Percentiles rank a stretch among this genome's conserved stretches.
phyloP scores from a whole-genome alignment of 2,329 filamentous ascomycete species.

The Talaromyces piceae region DNA sequence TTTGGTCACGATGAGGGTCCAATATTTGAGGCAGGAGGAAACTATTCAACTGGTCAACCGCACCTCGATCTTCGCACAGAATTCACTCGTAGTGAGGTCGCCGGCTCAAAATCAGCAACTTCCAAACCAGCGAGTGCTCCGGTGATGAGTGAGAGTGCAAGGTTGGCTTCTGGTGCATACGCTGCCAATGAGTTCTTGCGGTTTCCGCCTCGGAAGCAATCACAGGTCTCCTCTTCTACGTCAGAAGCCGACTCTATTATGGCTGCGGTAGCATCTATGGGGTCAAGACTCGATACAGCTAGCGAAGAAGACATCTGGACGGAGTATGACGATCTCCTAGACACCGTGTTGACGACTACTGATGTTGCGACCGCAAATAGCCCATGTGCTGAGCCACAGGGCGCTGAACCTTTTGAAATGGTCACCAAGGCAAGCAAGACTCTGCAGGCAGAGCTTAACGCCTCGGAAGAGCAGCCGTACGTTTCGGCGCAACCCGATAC shows the following conservation, averaged over 20 bases:
- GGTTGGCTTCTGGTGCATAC: conserved; percentile 32
- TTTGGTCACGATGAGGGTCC: conserved; percentile 51
- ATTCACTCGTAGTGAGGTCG: conserved; percentile 18
- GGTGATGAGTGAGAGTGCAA: conserved; percentile 20
- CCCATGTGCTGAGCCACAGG: conserved; percentile 18
- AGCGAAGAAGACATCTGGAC: conserved; percentile 88
- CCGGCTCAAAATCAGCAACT: conserved; percentile 20
- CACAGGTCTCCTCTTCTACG: conserved; percentile 58
- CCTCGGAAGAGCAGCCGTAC: conserved; percentile 1
- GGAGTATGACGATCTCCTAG: conserved; percentile 84
- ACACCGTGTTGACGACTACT: conserved; percentile 53
- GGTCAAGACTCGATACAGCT: conserved; percentile 55
- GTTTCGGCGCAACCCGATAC: conserved; percentile 14
- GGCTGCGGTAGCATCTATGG: conserved; percentile 57
- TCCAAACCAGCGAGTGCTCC: conserved; percentile 29
- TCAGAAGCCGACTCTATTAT: conserved; percentile 54
- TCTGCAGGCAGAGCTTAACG: conserved; percentile 30
- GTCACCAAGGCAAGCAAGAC: conserved; percentile 32
- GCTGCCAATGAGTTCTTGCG: conserved; percentile 58
- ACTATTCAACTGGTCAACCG: conserved; percentile 17
- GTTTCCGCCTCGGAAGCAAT: conserved; percentile 67
- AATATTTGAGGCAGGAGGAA: conserved; percentile 27
- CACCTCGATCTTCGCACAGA: conserved; percentile 18
- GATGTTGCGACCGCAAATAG: conserved; percentile 12
- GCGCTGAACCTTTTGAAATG: conserved; percentile 26